Conservation (phyloP, 1,284 basidiomycete species). For the Microbotryomycetes sp. region DNA sequence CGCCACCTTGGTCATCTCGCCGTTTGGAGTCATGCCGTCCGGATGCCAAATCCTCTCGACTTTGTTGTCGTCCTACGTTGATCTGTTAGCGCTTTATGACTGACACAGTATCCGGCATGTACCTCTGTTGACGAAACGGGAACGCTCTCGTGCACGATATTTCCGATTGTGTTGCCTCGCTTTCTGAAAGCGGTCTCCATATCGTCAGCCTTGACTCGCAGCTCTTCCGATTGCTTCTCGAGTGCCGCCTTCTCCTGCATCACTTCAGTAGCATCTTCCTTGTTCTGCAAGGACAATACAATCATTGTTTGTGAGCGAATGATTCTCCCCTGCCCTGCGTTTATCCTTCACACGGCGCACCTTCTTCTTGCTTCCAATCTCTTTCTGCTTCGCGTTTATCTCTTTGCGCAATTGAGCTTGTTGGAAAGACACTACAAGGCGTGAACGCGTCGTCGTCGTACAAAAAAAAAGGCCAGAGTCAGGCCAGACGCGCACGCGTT, state of each 20-base stretch:
- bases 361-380: slow-evolving; percentile 91
- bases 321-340: no score
- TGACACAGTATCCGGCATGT: slow-evolving; percentile 28
- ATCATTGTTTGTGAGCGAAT: no score
- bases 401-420: slow-evolving; percentile 69
- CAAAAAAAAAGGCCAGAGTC: background rate
- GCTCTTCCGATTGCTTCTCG: slow-evolving; percentile 67
- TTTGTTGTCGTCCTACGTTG: slow-evolving; percentile 79
- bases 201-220: slow-evolving; percentile 67
- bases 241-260: slow-evolving; percentile 70
- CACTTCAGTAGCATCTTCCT: slow-evolving; percentile 81
- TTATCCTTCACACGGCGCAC: slow-evolving; percentile 45
- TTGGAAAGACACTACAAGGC: slow-evolving; percentile 68
- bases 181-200: slow-evolving; percentile 69
- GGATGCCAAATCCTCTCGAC: slow-evolving; percentile 76
- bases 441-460: background rate
- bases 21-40: slow-evolving; percentile 56
- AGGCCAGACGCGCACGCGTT: background rate
- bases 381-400: slow-evolving; percentile 84
- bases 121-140: slow-evolving; percentile 87
- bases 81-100: no score
- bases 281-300: slow-evolving; percentile 53
- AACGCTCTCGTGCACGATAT: slow-evolving; percentile 80
- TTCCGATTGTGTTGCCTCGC: slow-evolving; percentile 77
- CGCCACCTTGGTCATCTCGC: slow-evolving; percentile 46